Percentiles rank a stretch among this genome's conserved stretches.
Conservation (phyloP, 78 protist genomes). For the Dictyostelium purpureum region DNA sequence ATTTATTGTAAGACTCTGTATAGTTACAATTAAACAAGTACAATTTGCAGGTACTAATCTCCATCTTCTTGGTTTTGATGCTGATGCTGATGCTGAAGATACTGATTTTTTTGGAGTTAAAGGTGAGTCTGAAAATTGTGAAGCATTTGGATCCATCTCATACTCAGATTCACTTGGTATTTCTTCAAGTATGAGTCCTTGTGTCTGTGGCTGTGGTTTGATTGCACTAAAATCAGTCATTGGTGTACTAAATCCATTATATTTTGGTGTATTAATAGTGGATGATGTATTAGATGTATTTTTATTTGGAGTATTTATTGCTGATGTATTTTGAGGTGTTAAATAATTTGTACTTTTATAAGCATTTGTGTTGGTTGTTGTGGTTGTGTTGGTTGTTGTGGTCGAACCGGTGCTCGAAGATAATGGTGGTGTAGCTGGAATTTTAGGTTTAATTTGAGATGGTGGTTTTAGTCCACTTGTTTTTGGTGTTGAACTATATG, state of each 20-base stretch:
- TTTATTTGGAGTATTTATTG: neutral
- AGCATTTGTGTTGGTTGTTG: no score
- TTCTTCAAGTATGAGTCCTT: constrained; percentile 1
- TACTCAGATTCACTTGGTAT: neutral
- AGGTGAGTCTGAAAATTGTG: constrained; percentile 31
- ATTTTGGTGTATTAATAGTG: neutral
- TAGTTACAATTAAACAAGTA: constrained; percentile 54
- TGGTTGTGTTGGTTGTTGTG: neutral
- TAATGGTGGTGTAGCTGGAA: no score
- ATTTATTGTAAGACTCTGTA: no score
- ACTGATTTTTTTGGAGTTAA: constrained; percentile 14
- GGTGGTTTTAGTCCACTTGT: no score
- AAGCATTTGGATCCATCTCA: no score
- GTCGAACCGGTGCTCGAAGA: neutral
- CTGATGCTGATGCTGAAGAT: neutral
- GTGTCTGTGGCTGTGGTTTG: neutral
- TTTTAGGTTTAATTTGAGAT: no score
- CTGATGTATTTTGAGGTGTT: neutral
- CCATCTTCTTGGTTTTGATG: constrained; percentile 79
- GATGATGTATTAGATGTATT: neutral
- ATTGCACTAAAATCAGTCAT: no score
- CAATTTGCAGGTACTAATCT: constrained; percentile 72
- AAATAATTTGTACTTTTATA: no score
- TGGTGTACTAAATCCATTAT: neutral
- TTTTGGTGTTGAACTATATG: neutral